These are phyloP conservation scores for Globisporangium paddicum DNA, from an alignment of 352 stramenopile genomes.

Conservation along the genomic window DNA sequence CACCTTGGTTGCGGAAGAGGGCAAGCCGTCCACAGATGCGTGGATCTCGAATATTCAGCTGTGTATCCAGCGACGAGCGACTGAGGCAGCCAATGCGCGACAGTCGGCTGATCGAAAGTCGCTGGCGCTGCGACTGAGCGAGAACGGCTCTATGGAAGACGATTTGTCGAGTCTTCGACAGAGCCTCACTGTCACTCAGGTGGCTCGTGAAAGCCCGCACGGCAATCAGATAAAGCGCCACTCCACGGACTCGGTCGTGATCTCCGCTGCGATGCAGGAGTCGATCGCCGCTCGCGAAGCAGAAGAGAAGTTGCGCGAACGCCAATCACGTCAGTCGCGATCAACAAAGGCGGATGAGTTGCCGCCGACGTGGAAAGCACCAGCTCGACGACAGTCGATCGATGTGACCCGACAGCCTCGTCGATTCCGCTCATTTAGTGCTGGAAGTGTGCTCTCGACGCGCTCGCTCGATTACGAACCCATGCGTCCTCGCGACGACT, in stretches of 20 bases:
- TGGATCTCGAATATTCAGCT: constrained; percentile 65
- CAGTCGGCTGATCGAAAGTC: constrained; percentile 35
- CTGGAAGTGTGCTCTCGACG: constrained; percentile 55
- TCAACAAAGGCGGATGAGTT: constrained; percentile 33
- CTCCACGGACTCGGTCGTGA: constrained; percentile 57
- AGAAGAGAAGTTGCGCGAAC: constrained; percentile 34
- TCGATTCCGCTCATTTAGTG: constrained; percentile 59
- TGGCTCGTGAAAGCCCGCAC: constrained; percentile 15
- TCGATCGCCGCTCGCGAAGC: constrained; percentile 36
- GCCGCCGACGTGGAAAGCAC: constrained; percentile 17
- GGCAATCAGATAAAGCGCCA: constrained; percentile 48
- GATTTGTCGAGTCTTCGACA: constrained; percentile 27
- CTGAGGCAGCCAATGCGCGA: constrained; percentile 22
- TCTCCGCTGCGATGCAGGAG: constrained; percentile 56
- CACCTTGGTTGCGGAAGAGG: constrained; percentile 64
- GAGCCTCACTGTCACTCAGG: constrained; percentile 23
- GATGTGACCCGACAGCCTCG: constrained; percentile 2
- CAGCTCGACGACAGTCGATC: constrained; percentile 8
- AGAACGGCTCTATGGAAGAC: constrained; percentile 35
- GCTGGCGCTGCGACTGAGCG: constrained; percentile 30
- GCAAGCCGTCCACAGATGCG: constrained; percentile 36
- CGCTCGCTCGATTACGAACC: constrained; percentile 19
- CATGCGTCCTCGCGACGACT: constrained; percentile 38
- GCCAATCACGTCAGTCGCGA: constrained; percentile 31
- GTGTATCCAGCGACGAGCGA: constrained; percentile 34